Conservation (phyloP, 208 protist genomes). For the Crithidia expoeki region DNA sequence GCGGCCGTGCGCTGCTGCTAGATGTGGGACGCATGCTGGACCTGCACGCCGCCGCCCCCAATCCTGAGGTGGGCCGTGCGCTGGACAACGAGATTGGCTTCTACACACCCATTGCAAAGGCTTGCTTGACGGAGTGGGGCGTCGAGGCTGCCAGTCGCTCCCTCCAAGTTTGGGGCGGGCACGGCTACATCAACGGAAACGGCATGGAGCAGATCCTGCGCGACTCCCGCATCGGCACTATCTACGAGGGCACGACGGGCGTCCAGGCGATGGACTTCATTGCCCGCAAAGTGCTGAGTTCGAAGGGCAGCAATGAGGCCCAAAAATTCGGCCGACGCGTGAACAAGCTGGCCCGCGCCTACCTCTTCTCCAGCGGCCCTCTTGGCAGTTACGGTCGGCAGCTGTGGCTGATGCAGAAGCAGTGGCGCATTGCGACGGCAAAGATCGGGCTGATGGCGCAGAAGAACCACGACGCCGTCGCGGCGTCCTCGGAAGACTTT, state of each 20-base stretch:
- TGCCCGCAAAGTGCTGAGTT: slow-evolving; percentile 76
- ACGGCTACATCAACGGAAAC: slow-evolving; percentile 85
- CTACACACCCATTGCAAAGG: slow-evolving; percentile 89
- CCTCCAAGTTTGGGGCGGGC: slow-evolving; percentile 77
- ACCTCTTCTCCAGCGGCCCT: slow-evolving; percentile 46
- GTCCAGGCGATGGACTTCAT: slow-evolving; percentile 91
- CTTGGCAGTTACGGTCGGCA: slow-evolving; percentile 43
- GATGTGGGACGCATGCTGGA: slow-evolving; percentile 79
- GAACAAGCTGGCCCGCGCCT: slow-evolving; percentile 34
- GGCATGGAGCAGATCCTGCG: slow-evolving; percentile 84
- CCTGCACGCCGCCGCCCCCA: slow-evolving; percentile 38
- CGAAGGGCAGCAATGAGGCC: slow-evolving; percentile 54
- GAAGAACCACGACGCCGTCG: slow-evolving; percentile 52
- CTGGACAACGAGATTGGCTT: slow-evolving; percentile 82
- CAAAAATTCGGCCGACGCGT: slow-evolving; percentile 46
- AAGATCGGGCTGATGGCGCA: slow-evolving; percentile 52
- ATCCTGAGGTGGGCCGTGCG: slow-evolving; percentile 22
- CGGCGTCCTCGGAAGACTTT: slow-evolving; percentile 67
- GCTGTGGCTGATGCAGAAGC: slow-evolving; percentile 69
- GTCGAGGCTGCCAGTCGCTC: slow-evolving; percentile 67
- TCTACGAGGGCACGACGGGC: slow-evolving; percentile 87
- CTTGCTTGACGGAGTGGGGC: slow-evolving; percentile 80
- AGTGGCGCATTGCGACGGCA: slow-evolving; percentile 60
- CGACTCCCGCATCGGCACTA: slow-evolving; percentile 69
- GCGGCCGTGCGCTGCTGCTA: slow-evolving; percentile 74